Percentiles rank a stretch among this genome's conserved stretches.
Evolutionary conservation across 2,329 filamentous ascomycete species (phyloP).

Genomic region (Fonsecaea pugnacius): DNA sequence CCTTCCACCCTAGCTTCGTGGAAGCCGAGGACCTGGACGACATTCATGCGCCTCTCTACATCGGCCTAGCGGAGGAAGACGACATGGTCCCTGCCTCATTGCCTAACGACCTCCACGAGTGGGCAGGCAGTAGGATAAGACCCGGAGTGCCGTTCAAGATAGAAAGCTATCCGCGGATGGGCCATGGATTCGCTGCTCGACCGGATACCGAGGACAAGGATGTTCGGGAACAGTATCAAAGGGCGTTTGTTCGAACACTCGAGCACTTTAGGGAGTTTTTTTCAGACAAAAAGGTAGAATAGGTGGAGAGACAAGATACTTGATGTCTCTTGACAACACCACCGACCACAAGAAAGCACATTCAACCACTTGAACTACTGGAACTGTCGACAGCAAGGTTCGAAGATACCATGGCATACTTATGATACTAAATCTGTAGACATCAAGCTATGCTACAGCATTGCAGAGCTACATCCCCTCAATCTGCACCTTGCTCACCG

Average conservation of each 20-base stretch:
- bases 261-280: background rate
- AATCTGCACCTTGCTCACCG: conserved; percentile 2
- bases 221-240: conserved; percentile 7
- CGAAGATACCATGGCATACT: too few species aligned
- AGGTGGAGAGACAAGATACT: background rate
- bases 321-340: background rate
- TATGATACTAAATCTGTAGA: background rate
- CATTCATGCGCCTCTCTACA: conserved; percentile 16
- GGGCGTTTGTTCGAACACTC: conserved; percentile 9
- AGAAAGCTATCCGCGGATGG: conserved; percentile 16
- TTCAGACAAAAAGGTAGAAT: background rate
- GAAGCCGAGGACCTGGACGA: conserved; percentile 7
- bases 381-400: background rate
- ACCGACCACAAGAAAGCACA: too few species aligned
- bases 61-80: conserved; percentile 19
- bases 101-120: conserved; percentile 6
- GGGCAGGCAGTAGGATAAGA: background rate
- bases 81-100: conserved; percentile 21
- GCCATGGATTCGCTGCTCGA: conserved; percentile 24
- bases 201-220: conserved; percentile 16
- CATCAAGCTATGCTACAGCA: background rate
- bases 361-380: background rate
- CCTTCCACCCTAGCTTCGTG: conserved; percentile 17
- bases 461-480: background rate
- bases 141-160: background rate